Evolutionary conservation across 257 asterid genomes (phyloP), one percentile per base, ranked within the genome.

Genomic region (Petunia axillaris): DNA sequence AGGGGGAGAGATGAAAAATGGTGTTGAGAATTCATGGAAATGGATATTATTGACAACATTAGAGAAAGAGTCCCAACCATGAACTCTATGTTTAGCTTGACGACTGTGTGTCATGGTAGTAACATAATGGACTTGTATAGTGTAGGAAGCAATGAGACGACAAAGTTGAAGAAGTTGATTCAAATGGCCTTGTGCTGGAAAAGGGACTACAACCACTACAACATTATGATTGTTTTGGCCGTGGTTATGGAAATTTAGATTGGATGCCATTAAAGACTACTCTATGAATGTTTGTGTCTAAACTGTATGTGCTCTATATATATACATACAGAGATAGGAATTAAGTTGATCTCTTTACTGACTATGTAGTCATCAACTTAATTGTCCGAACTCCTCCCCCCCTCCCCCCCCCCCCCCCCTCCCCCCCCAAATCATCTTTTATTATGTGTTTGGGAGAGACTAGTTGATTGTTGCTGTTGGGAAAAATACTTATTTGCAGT

Each of bases 111-210:
- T 40, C 75, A 90, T 71, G 50, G 94, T 85, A 82, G 87, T 80
- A 39, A 89, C 88, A 64, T 79, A 91, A 87, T 92, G 89, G 25
- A 90, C 97, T 0, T 85, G 53, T 5, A 89, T 80, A 11, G 9
- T 50, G 53, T 78, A 64, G 87, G 90, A 64, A 53, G 97, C 83
- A 87, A 92, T 62, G 78, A 90, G 89, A 85, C 86, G 88, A 85
- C 93, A 91, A 81, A 91, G 90, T 81, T 90, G 92, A 80, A 92
- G 97, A 84, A 92, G 97, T 86, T 92, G 97, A 86, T 92, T 92
- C 78, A 92, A 94, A 64, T 92, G 97, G 48, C 97, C 93, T 41
- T 92, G 97, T 35, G 89, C 89, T 7, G 97, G 95, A 81, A 92
- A 88, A 15, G 97, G 91, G 43, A 91, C 93, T 90, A 92, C 88